Percentiles rank a stretch among this genome's conserved stretches.
Conservation (phyloP, 768 basidiomycete genomes). For the Phanerochaete sordida region DNA sequence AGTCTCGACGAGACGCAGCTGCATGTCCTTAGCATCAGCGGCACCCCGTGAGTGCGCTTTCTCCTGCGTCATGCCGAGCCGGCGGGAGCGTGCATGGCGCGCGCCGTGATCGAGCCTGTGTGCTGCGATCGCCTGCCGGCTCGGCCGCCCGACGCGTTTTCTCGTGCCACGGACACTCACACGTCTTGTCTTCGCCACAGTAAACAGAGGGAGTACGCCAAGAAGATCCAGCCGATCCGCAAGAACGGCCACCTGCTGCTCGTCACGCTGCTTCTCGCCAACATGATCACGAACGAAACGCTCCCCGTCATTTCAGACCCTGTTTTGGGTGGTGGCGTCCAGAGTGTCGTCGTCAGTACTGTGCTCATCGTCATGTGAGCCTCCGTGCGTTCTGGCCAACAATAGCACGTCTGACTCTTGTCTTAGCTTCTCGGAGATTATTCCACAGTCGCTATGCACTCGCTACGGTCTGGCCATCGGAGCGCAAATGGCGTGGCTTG, state of each 20-base stretch:
- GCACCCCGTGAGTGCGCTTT: constrained; percentile 58
- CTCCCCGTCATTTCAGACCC: constrained; percentile 75
- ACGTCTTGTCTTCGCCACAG: constrained; percentile 29
- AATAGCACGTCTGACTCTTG: background rate
- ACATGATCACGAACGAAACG: constrained; percentile 87
- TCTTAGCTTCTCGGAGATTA: constrained; percentile 78
- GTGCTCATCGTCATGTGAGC: constrained; percentile 81
- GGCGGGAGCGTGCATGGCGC: background rate
- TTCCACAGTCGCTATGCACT: constrained; percentile 82
- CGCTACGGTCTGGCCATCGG: constrained; percentile 82
- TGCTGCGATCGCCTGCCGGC: background rate
- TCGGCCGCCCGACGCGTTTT: background rate
- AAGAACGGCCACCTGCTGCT: constrained; percentile 78
- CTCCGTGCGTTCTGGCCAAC: background rate
- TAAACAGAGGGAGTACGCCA: constrained; percentile 70
- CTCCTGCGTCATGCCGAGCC: background rate
- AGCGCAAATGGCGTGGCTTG: constrained; percentile 72
- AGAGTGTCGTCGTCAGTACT: constrained; percentile 72
- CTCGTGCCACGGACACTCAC: background rate
- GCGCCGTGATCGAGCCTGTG: background rate
- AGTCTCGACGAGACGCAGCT: constrained; percentile 86
- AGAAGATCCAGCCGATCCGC: constrained; percentile 77
- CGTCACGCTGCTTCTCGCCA: constrained; percentile 72
- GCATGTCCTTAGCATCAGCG: constrained; percentile 75
- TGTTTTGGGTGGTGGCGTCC: constrained; percentile 68